Conservation (phyloP, 2,329 filamentous ascomycete species). For the Phaeosphaeriaceae sp. region DNA sequence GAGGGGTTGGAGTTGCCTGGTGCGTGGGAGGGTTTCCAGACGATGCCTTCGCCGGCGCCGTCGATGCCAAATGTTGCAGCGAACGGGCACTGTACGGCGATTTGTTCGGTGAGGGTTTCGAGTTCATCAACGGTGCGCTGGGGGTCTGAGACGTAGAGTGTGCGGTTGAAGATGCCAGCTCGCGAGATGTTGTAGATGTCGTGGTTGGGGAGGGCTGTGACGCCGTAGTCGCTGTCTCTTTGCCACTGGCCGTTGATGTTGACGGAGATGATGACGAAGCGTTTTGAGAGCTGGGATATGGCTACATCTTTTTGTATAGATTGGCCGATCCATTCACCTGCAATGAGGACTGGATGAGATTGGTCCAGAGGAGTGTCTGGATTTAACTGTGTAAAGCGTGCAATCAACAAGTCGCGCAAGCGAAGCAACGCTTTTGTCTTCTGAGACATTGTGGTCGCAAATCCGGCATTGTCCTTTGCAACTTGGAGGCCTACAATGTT, state of each 20-base stretch:
- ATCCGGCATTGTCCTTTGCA: conserved; percentile 32
- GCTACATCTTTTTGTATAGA: conserved; percentile 39
- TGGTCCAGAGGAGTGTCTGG: conserved; percentile 8
- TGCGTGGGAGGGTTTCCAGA: conserved; percentile 29
- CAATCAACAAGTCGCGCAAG: conserved; percentile 25
- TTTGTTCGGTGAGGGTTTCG: conserved; percentile 19
- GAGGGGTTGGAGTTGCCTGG: conserved; percentile 16
- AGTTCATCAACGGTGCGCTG: conserved; percentile 20
- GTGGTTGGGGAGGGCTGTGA: conserved; percentile 24
- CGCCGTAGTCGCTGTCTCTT: conserved; percentile 25
- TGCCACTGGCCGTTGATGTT: conserved; percentile 36
- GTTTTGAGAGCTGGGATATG: conserved; percentile 28
- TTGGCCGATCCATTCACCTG: conserved; percentile 40
- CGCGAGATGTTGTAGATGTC: conserved; percentile 35
- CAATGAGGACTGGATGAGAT: conserved; percentile 28
- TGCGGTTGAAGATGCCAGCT: conserved; percentile 22
- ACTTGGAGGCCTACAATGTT: conserved; percentile 25
- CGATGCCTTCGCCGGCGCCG: conserved; percentile 35
- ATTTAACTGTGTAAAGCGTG: conserved; percentile 27
- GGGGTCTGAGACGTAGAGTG: conserved; percentile 21
- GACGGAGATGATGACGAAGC: conserved; percentile 36
- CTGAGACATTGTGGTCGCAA: conserved; percentile 28
- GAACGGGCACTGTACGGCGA: conserved; percentile 32
- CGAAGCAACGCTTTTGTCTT: conserved; percentile 19
- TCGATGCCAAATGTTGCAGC: conserved; percentile 26